Conservation (phyloP, 345 rosid species). For the Arabidopsis suecica region DNA sequence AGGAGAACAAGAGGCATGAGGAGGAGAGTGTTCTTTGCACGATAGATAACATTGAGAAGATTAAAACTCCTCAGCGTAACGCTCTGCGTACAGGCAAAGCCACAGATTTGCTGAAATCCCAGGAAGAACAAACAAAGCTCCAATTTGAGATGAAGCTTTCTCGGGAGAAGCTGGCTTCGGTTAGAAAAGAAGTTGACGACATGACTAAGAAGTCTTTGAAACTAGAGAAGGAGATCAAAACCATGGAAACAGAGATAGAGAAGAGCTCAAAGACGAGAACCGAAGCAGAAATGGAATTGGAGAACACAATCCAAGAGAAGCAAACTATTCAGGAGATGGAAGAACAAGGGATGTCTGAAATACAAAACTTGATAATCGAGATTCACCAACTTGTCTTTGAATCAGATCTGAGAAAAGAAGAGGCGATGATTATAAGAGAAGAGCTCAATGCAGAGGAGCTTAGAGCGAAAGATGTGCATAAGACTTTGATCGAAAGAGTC, state of each 20-base stretch:
- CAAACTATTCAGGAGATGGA: slow-evolving; percentile 57
- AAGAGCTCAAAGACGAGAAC: slow-evolving; percentile 51
- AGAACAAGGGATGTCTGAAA: slow-evolving; percentile 58
- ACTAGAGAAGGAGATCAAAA: slow-evolving; percentile 52
- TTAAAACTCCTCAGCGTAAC: slow-evolving; percentile 49
- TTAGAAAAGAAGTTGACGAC: slow-evolving; percentile 57
- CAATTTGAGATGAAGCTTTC: slow-evolving; percentile 63
- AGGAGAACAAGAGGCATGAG: slow-evolving; percentile 71
- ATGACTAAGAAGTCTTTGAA: slow-evolving; percentile 50
- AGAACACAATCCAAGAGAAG: slow-evolving; percentile 58
- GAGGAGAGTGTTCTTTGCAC: slow-evolving; percentile 77
- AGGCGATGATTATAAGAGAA: slow-evolving; percentile 54
- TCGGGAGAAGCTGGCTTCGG: slow-evolving; percentile 57
- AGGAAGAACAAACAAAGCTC: slow-evolving; percentile 81
- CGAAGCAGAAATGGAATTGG: slow-evolving; percentile 56
- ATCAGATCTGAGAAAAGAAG: slow-evolving; percentile 57
- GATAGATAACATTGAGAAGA: slow-evolving; percentile 76
- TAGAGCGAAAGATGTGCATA: slow-evolving; percentile 51
- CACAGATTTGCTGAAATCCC: slow-evolving; percentile 70
- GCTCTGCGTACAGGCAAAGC: slow-evolving; percentile 71
- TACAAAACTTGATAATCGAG: slow-evolving; percentile 56
- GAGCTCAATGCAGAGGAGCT: slow-evolving; percentile 46
- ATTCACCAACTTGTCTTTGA: slow-evolving; percentile 66
- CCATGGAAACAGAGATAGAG: slow-evolving; percentile 52
- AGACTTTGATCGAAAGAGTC: slow-evolving; percentile 40